Evolutionary conservation across 2,329 filamentous ascomycete species (phyloP).

Genomic region (Paraphaeosphaeria minitans): DNA sequence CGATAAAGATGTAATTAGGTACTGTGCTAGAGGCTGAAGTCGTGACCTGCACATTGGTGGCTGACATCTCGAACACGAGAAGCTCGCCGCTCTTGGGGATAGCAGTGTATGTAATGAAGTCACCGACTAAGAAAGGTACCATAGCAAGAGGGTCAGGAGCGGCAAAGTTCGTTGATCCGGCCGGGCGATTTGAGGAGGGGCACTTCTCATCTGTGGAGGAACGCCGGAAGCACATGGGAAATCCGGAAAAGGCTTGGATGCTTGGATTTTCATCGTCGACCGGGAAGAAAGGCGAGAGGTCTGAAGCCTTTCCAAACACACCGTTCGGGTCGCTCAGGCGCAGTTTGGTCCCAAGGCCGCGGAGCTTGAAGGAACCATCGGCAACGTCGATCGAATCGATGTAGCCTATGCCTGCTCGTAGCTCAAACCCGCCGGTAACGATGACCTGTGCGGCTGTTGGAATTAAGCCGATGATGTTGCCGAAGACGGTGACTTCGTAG

Average conservation of each 20-base stretch:
- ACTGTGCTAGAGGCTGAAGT: conserved; percentile 36
- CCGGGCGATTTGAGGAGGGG: conserved; percentile 44
- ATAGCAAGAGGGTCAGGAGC: conserved; percentile 47
- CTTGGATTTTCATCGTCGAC: conserved; percentile 57
- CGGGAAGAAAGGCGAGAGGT: conserved; percentile 49
- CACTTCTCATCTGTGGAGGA: conserved; percentile 45
- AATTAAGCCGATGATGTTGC: conserved; percentile 46
- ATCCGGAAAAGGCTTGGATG: conserved; percentile 56
- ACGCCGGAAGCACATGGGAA: conserved; percentile 59
- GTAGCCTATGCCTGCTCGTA: conserved; percentile 45
- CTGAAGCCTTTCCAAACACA: conserved; percentile 42
- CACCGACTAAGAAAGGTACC: conserved; percentile 50
- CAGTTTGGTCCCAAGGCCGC: conserved; percentile 42
- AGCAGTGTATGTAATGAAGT: conserved; percentile 51
- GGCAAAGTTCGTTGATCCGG: conserved; percentile 35
- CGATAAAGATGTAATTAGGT: conserved; percentile 50
- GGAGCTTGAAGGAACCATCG: conserved; percentile 46
- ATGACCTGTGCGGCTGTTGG: conserved; percentile 49
- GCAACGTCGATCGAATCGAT: conserved; percentile 41
- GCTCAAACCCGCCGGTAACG: conserved; percentile 42
- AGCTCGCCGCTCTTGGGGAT: conserved; percentile 40
- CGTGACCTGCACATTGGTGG: conserved; percentile 49
- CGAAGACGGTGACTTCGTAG: conserved; percentile 42
- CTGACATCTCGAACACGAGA: conserved; percentile 46
- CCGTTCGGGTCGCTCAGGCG: conserved; percentile 55